These are phyloP conservation scores for Dryas octopetala DNA, from an alignment of 306 rosid species.

Conservation along the genomic window DNA sequence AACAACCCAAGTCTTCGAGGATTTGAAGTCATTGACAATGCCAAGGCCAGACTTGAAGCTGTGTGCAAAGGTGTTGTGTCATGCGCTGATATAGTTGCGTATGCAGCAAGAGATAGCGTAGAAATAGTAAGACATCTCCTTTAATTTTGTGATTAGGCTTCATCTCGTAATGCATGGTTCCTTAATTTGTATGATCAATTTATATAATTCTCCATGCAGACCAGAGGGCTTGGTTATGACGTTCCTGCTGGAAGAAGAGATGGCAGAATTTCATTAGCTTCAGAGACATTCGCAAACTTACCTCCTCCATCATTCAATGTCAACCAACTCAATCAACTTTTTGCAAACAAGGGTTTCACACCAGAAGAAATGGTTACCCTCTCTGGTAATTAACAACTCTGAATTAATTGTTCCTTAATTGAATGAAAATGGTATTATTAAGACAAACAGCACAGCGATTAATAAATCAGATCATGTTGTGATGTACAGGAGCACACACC, in stretches of 20 bases:
- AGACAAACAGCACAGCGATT: not conserved
- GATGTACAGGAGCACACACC: constrained; percentile 63
- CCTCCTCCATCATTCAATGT: constrained; percentile 58
- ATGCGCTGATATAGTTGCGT: constrained; percentile 70
- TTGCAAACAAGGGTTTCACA: constrained; percentile 63
- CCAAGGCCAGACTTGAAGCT: constrained; percentile 69
- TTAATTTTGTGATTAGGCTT: not conserved
- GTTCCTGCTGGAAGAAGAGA: constrained; percentile 91
- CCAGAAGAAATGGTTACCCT: constrained; percentile 80
- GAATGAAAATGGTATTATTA: too few relatives aligned
- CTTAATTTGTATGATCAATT: not conserved
- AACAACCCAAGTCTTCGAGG: constrained; percentile 74
- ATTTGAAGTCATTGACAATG: constrained; percentile 63
- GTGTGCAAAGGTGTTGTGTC: constrained; percentile 58
- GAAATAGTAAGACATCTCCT: constrained; percentile 45
- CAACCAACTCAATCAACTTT: constrained; percentile 56
- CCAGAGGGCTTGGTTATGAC: constrained; percentile 56
- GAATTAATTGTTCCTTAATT: not conserved
- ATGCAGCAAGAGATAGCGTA: constrained; percentile 78
- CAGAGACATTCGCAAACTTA: constrained; percentile 52
- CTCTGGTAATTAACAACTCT: constrained; percentile 37
- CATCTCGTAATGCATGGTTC: too few relatives aligned
- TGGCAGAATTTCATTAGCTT: constrained; percentile 57
- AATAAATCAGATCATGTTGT: constrained; percentile 1
- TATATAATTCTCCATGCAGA: constrained; percentile 35